Conservation (phyloP, 495 filamentous ascomycete species). For the Penicillium cosmopolitanum region DNA sequence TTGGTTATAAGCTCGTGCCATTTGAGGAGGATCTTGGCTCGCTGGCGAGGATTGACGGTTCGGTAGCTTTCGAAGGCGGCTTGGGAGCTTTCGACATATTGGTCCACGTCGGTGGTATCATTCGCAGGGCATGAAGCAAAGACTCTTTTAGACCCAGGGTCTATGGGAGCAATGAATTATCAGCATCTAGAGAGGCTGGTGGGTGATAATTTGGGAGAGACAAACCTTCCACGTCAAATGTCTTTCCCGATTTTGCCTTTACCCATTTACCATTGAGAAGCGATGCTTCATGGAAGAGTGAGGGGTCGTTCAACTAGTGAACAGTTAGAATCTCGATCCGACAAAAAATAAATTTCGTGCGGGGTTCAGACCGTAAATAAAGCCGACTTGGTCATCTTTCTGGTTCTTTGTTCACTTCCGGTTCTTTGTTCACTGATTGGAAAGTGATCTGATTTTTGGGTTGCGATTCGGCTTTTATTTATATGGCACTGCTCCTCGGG, state of each 20-base stretch:
- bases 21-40: slow-evolving; percentile 24
- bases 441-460: neutral
- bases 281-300: slow-evolving; percentile 13
- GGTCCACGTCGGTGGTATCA: slow-evolving; percentile 9
- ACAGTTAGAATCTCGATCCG: neutral
- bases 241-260: slow-evolving; percentile 7
- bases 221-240: slow-evolving; percentile 14
- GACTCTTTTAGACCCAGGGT: slow-evolving; percentile 9
- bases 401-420: neutral
- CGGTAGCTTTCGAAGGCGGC: slow-evolving; percentile 14
- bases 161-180: neutral
- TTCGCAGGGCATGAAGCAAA: slow-evolving; percentile 14
- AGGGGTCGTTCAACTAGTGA: slow-evolving; percentile 6
- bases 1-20: slow-evolving; percentile 38
- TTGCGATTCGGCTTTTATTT: neutral
- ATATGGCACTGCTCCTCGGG: no score
- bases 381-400: neutral
- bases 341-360: neutral
- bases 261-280: slow-evolving; percentile 16
- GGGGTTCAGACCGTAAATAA: neutral
- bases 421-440: no score
- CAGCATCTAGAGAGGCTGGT: neutral
- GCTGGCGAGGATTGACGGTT: slow-evolving; percentile 17
- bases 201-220: neutral
- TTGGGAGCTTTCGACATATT: slow-evolving; percentile 9